Percentiles rank a stretch among this genome's conserved stretches.
Conservation (phyloP, 495 filamentous ascomycete genomes). For the Annulohypoxylon moriforme region DNA sequence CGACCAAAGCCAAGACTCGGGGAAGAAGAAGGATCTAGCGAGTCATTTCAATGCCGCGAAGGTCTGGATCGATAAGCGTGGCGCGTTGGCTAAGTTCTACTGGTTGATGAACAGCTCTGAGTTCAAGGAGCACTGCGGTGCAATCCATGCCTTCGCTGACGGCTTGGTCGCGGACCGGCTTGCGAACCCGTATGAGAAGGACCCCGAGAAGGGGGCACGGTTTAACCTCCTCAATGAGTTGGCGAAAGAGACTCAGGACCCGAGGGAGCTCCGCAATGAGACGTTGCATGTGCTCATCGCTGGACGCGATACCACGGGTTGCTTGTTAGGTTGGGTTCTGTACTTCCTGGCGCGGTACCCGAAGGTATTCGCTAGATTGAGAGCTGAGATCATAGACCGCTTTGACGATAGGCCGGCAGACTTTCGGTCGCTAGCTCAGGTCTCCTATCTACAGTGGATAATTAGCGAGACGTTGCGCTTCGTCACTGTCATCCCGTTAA, state of each 20-base stretch:
- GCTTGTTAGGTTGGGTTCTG: constrained; percentile 67
- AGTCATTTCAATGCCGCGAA: constrained; percentile 61
- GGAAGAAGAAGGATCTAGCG: constrained; percentile 50
- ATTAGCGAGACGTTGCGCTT: constrained; percentile 59
- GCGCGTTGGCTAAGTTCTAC: constrained; percentile 58
- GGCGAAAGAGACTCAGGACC: constrained; percentile 67
- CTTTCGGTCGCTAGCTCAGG: constrained; percentile 55
- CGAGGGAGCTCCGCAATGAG: constrained; percentile 69
- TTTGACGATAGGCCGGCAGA: constrained; percentile 48
- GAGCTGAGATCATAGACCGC: constrained; percentile 56
- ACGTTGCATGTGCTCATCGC: constrained; percentile 74
- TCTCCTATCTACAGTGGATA: constrained; percentile 60
- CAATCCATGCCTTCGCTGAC: constrained; percentile 63
- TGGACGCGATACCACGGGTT: constrained; percentile 66
- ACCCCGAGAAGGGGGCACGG: constrained; percentile 43
- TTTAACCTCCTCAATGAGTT: constrained; percentile 76
- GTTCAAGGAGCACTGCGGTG: constrained; percentile 57
- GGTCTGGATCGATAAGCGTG: constrained; percentile 56
- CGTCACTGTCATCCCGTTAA: constrained; percentile 54
- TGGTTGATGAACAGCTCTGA: constrained; percentile 58
- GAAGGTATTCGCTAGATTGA: constrained; percentile 60
- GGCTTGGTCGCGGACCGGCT: constrained; percentile 55
- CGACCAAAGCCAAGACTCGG: not conserved
- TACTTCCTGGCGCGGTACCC: constrained; percentile 64
- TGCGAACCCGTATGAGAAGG: constrained; percentile 21